phyloP scores from a whole-genome alignment of 73 alveolate species.

The Uronychia binucleata region DNA sequence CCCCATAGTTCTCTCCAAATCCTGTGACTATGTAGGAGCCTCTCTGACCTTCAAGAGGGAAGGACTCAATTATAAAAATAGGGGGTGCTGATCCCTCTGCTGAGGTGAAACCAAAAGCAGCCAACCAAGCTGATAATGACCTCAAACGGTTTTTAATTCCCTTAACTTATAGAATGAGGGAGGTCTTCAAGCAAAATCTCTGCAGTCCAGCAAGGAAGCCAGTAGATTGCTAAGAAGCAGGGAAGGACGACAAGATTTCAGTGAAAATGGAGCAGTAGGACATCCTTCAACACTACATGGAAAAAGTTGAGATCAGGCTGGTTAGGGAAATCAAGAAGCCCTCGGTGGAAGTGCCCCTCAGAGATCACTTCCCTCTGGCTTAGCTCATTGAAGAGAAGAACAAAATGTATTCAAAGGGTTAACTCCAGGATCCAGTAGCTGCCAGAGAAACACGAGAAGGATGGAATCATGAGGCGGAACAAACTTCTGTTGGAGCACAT shows the following conservation, averaged over 20 bases:
- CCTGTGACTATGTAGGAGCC: no score
- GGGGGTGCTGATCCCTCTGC: no score
- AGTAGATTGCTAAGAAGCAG: no score
- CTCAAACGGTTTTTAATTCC: no score
- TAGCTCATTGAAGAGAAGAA: neutral
- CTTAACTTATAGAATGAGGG: neutral
- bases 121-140: no score
- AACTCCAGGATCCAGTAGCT: conserved; percentile 18
- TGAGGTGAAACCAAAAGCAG: no score
- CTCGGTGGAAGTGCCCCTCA: neutral
- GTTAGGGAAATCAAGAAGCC: neutral
- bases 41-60: no score
- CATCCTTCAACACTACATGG: neutral
- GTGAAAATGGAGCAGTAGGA: neutral
- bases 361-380: conserved; percentile 1
- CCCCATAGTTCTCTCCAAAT: no score
- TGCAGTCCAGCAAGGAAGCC: no score
- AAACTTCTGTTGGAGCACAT: conserved; percentile 61
- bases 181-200: neutral
- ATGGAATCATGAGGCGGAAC: conserved; percentile 69
- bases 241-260: no score
- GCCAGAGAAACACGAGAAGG: conserved; percentile 42
- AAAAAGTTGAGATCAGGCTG: neutral
- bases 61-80: no score
- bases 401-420: neutral